Evolutionary conservation across 768 basidiomycete species (phyloP).

Genomic region (Phanerodontia chrysosporium): DNA sequence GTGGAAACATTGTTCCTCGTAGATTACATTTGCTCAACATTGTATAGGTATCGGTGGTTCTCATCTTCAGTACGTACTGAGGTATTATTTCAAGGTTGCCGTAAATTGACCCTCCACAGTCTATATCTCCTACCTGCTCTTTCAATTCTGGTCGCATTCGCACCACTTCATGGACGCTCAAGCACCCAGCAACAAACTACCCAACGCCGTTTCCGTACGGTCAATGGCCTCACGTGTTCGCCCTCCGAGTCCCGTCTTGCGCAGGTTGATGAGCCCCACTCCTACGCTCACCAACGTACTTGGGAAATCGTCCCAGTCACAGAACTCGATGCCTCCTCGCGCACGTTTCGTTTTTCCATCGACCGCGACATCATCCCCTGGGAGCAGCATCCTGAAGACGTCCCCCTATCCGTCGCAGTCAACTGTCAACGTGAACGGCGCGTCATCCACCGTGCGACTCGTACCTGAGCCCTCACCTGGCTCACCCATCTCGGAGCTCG

Average conservation of each 20-base stretch:
- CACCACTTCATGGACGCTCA: constrained; percentile 42
- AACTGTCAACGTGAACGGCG: neutral
- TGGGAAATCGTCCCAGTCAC: constrained; percentile 1
- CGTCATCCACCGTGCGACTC: constrained; percentile 13
- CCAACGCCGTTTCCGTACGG: constrained; percentile 14
- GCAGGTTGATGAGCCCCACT: constrained; percentile 7
- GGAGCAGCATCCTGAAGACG: neutral
- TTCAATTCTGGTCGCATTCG: constrained; percentile 54
- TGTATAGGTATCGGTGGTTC: constrained; percentile 6
- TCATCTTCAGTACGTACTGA: constrained; percentile 9
- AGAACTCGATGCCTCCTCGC: constrained; percentile 2
- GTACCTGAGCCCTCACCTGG: constrained; percentile 3
- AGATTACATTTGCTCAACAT: neutral
- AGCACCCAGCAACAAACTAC: constrained; percentile 8
- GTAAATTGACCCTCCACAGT: constrained; percentile 28
- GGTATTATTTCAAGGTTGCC: neutral
- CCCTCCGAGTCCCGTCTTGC: constrained; percentile 5
- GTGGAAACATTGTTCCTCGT: constrained; percentile 14
- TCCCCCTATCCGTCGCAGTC: constrained; percentile 6
- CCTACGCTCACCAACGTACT: constrained; percentile 7
- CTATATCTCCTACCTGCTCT: constrained; percentile 47
- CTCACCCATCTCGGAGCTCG: neutral
- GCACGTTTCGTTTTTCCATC: neutral
- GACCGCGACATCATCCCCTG: neutral
- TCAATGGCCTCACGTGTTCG: constrained; percentile 13